phyloP scores from a whole-genome alignment of 1,139 yeast species.

The Taphrina deformans region DNA sequence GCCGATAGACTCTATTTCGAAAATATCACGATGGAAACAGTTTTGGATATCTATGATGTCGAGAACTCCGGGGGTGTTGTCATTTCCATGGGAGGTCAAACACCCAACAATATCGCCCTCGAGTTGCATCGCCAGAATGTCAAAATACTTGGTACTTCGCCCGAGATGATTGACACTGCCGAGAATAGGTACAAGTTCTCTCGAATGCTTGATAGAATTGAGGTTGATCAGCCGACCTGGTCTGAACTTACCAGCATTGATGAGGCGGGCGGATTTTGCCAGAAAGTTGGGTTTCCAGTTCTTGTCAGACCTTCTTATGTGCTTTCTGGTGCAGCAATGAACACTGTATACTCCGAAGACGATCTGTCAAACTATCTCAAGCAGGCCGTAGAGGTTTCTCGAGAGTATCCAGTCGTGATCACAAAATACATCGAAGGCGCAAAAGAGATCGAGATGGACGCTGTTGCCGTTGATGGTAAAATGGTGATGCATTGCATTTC shows the following conservation, averaged over 20 bases:
- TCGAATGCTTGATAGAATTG: constrained; percentile 93
- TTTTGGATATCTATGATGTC: constrained; percentile 89
- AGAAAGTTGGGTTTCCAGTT: constrained; percentile 89
- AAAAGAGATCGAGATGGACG: constrained; percentile 98
- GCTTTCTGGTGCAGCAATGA: constrained; percentile 98
- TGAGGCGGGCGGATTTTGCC: constrained; percentile 92
- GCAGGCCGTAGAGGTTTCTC: constrained; percentile 96
- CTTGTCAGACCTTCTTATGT: constrained; percentile 97
- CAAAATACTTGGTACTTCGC: constrained; percentile 93
- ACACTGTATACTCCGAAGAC: constrained; percentile 85
- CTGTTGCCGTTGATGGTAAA: constrained; percentile 93
- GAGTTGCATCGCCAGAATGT: constrained; percentile 92
- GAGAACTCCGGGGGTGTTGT: constrained; percentile 92
- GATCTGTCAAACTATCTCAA: constrained; percentile 85
- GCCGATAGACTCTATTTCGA: constrained; percentile 97
- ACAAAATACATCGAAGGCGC: constrained; percentile 97
- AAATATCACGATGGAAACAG: constrained; percentile 91
- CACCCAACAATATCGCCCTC: constrained; percentile 94
- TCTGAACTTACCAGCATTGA: constrained; percentile 91
- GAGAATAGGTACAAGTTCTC: constrained; percentile 98
- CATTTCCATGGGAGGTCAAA: constrained; percentile 98
- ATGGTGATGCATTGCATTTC: constrained; percentile 96
- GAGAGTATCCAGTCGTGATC: constrained; percentile 96
- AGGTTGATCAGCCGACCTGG: constrained; percentile 99
- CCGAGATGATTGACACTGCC: constrained; percentile 97